Conservation (phyloP, 768 basidiomycete species). For the Mycena vulgaris region DNA sequence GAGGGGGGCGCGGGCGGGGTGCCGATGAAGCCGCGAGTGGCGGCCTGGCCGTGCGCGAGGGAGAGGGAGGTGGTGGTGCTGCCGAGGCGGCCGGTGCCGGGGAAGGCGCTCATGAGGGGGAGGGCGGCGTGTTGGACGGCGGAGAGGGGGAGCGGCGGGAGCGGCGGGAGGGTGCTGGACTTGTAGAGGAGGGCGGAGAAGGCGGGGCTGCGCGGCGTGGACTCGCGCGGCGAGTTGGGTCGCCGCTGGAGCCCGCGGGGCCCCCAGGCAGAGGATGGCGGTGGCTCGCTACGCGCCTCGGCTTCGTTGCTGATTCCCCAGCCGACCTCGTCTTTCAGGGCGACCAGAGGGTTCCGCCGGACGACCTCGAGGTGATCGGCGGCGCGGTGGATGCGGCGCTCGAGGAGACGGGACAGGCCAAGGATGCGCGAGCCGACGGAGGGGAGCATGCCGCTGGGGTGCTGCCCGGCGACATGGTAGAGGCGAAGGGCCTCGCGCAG, state of each 20-base stretch:
- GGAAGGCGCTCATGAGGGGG: constrained; percentile 27
- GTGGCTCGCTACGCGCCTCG: too few relatives aligned
- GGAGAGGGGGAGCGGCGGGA: constrained; percentile 18
- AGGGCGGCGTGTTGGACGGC: constrained; percentile 22
- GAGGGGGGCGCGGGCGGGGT: too few relatives aligned
- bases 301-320: too few relatives aligned
- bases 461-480: constrained; percentile 16
- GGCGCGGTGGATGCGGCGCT: constrained; percentile 17
- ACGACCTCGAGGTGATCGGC: background rate
- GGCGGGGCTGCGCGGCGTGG: background rate
- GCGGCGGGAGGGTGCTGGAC: background rate
- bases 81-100: constrained; percentile 20
- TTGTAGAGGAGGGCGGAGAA: constrained; percentile 7
- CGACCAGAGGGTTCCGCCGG: background rate
- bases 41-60: background rate
- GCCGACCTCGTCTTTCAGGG: background rate
- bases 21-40: constrained; percentile 3
- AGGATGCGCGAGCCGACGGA: constrained; percentile 18
- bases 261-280: too few relatives aligned
- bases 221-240: background rate
- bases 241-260: background rate
- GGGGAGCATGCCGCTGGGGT: constrained; percentile 12
- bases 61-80: constrained; percentile 1
- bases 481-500: constrained; percentile 24
- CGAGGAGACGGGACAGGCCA: constrained; percentile 16